phyloP scores from a whole-genome alignment of 1,139 yeast genomes.

The Zygosaccharomyces sapae region DNA sequence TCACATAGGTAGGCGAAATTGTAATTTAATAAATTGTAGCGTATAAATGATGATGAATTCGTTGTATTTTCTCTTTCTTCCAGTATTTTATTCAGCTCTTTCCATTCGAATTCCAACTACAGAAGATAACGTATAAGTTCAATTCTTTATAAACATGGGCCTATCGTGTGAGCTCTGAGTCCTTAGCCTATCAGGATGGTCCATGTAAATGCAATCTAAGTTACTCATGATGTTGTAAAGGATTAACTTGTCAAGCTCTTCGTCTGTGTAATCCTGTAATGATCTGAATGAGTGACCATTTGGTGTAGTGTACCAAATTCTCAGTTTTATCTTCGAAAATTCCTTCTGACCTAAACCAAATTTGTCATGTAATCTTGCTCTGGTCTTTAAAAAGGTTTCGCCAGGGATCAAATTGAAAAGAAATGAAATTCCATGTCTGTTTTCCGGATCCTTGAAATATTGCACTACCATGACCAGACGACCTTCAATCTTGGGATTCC shows the following conservation, averaged over 20 bases:
- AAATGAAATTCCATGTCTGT: constrained; percentile 84
- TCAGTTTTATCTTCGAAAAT: constrained; percentile 69
- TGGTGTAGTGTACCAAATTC: constrained; percentile 30
- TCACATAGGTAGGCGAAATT: background rate
- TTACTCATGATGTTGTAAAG: constrained; percentile 55
- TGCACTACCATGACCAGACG: constrained; percentile 56
- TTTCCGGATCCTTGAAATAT: constrained; percentile 65
- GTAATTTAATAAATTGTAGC: background rate
- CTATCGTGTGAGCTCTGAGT: constrained; percentile 37
- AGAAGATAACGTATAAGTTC: background rate
- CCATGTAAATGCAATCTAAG: constrained; percentile 63
- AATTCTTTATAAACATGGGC: constrained; percentile 37
- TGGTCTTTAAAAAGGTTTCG: constrained; percentile 63
- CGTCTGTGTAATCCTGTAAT: constrained; percentile 41
- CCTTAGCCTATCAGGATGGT: constrained; percentile 73
- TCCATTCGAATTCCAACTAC: background rate
- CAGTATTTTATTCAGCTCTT: background rate
- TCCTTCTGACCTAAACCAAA: constrained; percentile 77
- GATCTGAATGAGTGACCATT: constrained; percentile 43
- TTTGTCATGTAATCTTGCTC: constrained; percentile 57
- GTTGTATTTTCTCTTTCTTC: background rate
- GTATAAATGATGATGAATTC: background rate
- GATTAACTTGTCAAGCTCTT: constrained; percentile 42
- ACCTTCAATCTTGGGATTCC: constrained; percentile 20
- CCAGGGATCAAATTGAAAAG: constrained; percentile 61